phyloP scores from a whole-genome alignment of 139 green algal genomes.

The Raphidocelis subcapitata region DNA sequence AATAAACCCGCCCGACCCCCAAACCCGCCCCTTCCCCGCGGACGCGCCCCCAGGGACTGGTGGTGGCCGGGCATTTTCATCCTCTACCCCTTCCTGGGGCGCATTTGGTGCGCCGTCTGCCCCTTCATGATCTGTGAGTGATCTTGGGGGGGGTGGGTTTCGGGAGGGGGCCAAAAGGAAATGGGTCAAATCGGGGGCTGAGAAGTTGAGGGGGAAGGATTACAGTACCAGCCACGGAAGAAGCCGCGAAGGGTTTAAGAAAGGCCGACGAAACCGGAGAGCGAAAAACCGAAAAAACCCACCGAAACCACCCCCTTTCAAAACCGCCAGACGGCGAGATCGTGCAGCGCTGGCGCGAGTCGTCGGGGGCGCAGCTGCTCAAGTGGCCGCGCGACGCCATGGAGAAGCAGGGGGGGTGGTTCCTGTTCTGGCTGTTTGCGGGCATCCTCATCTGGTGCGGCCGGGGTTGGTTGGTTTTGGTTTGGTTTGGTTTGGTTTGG shows the following conservation, averaged over 20 bases:
- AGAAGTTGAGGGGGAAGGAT: no score
- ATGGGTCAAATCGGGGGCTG: no score
- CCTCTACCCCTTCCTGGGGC: constrained; percentile 73
- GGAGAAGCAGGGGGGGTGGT: constrained; percentile 61
- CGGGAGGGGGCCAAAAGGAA: constrained; percentile 49
- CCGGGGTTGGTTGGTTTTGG: no score
- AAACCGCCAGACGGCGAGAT: constrained; percentile 50
- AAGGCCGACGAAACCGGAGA: no score
- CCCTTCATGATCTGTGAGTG: constrained; percentile 88
- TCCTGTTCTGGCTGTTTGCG: constrained; percentile 73
- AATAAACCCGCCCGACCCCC: not conserved
- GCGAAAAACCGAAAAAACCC: no score
- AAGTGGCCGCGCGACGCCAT: constrained; percentile 67
- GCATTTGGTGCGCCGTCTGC: constrained; percentile 73
- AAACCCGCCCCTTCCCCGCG: no score
- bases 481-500: no score
- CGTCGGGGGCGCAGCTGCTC: constrained; percentile 50
- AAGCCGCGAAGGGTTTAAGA: no score
- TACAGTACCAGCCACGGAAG: no score
- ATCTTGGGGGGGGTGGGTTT: constrained; percentile 54
- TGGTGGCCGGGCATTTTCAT: constrained; percentile 85
- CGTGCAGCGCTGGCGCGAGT: constrained; percentile 60
- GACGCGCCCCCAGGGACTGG: constrained; percentile 18
- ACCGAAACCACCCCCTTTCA: no score
- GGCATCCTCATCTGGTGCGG: constrained; percentile 73